Evolutionary conservation across 2,329 filamentous ascomycete species (phyloP), one percentile per base, ranked within the genome.

Genomic region (Mariannaea elegans): DNA sequence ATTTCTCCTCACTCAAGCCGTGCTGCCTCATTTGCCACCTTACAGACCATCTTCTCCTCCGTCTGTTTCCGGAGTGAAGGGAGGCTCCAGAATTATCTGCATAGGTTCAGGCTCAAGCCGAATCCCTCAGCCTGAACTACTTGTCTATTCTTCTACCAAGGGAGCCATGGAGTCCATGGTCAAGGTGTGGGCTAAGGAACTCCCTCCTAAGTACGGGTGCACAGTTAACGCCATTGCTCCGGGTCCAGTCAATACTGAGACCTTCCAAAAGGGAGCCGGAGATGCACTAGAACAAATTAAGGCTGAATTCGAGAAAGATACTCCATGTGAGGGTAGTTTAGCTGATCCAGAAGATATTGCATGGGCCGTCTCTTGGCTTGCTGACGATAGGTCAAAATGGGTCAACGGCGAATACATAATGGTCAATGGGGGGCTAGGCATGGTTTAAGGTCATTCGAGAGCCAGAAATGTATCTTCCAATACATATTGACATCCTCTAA

Each of bases 381-480:
- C 52, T 32, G 52, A 56, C 5, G 50, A 42, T 24, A 19, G 52
- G 9, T 56, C 52, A 13, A 48, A 48, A 32, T 47, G 52, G 52
- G 16, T 56, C 6, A 56, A 56, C 34, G 52, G 52, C 3, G 52
- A 48, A 4, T 48, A 48, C 23, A 56, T 56, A 23, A 56, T 48
- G 41, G 18, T 55, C 16, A 55, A 55, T 31, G 27, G 27, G 7
- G 27, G 27, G 12, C 27, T 31, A 31, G 12, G 27, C 27, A 31
- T 31, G 27, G 27, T 12, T 7, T 31, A 31, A n/a, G n/a, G n/a
- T n/a, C n/a, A n/a, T n/a, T n/a, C n/a, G n/a, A n/a, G n/a, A n/a
- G n/a, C n/a, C n/a, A n/a, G n/a, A n/a, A n/a, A n/a, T n/a, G n/a
- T n/a, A n/a, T n/a, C n/a, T n/a, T n/a, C n/a, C n/a, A n/a, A 31